Evolutionary conservation across 2,329 filamentous ascomycete genomes (phyloP), one percentile per base, ranked within the genome.

Genomic region (Aspergillus sp.): DNA sequence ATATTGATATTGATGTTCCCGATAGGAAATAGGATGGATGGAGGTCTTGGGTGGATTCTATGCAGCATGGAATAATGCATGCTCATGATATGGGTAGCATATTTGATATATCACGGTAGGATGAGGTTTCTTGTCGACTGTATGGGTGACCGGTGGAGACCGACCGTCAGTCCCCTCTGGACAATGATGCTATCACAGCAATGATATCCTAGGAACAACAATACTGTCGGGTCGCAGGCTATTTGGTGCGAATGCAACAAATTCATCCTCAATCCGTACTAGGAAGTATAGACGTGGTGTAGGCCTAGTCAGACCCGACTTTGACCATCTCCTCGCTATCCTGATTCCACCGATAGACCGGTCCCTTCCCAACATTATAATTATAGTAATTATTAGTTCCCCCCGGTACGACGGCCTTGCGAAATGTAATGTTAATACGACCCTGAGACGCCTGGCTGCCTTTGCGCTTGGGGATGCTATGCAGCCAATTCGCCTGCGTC

Each of bases 351-450:
- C 78, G 79, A 67, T 84, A 87, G n/a, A 86, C 81, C 1, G 75
- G 78, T 1, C 89, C 88, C 36, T 70, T 79, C 0, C 89, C 88
- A 47, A 92, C 86, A 71, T 93, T 93, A 71, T 93, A 93, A 64
- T 84, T 82, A 69, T 93, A 91, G 68, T 93, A 92, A 69, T 93
- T 93, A 62, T 90, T 85, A 24, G 88, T 92, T 1, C 88, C 88
- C 3, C 76, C 86, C 59, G 81, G 86, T 19, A 88, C 78, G 76
- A 90, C 79, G 19, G 87, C 89, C 59, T 79, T 80, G 24, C 89
- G 76, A 65, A 92, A 90, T 0, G 89, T 93, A 57, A 93, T 91
- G 64, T 93, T 93, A 60, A 88, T 85, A 45, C 84, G 75, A 2
- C 83, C 83, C 20, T 83, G 81, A 66, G 79, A 78, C 7, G 79